Conservation (phyloP, 1,284 basidiomycete species). For the Pseudozyma hubeiensis region DNA sequence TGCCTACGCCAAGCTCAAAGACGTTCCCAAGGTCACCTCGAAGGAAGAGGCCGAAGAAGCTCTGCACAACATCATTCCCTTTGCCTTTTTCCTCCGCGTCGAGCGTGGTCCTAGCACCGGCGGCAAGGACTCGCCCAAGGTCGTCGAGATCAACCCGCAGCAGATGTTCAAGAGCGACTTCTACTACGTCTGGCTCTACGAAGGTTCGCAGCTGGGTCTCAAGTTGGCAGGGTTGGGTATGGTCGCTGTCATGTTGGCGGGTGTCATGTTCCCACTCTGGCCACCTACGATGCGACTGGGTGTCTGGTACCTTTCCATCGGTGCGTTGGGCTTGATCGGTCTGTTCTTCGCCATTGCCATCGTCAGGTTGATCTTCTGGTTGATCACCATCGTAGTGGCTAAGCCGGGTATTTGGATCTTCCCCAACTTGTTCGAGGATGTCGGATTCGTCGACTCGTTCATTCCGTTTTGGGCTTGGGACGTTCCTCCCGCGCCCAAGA, state of each 20-base stretch:
- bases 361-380: conserved; percentile 91
- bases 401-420: conserved; percentile 98
- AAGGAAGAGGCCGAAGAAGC: conserved; percentile 82
- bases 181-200: conserved; percentile 93
- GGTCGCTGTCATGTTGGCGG: conserved; percentile 92
- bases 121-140: conserved; percentile 52
- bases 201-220: conserved; percentile 90
- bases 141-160: conserved; percentile 77
- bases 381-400: conserved; percentile 86
- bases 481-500: conserved; percentile 73
- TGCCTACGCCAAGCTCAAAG: conserved; percentile 86
- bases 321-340: conserved; percentile 86
- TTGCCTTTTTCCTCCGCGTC: conserved; percentile 69
- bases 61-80: conserved; percentile 80
- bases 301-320: conserved; percentile 94
- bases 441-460: conserved; percentile 98
- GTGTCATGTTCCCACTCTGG: conserved; percentile 99
- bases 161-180: conserved; percentile 74
- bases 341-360: conserved; percentile 92
- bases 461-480: conserved; percentile 99
- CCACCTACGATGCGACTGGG: conserved; percentile 91
- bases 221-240: conserved; percentile 92
- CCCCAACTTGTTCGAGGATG: conserved; percentile 96
- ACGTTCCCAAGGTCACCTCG: conserved; percentile 72
- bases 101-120: conserved; percentile 73